Evolutionary conservation across 495 filamentous ascomycete genomes (phyloP).

Genomic region (Haplographium delicatum): DNA sequence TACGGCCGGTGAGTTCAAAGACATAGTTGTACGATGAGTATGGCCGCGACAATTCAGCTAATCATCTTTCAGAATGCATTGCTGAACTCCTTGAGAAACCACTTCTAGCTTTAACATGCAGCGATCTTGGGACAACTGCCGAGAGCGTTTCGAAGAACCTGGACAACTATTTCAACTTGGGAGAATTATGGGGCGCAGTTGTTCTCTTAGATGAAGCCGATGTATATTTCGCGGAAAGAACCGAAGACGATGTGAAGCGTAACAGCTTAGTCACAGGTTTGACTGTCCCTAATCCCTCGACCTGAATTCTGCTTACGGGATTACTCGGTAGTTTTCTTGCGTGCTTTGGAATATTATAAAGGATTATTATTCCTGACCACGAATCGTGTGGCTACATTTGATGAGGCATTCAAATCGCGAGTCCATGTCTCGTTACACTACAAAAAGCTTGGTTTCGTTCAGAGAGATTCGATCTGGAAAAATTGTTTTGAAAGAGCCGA

Average conservation of each 20-base stretch:
- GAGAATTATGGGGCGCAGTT: constrained; percentile 17
- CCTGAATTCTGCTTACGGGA: no score
- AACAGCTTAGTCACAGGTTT: constrained; percentile 28
- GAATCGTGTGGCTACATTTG: constrained; percentile 27
- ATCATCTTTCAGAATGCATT: constrained; percentile 21
- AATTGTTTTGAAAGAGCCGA: not conserved
- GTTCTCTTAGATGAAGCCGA: constrained; percentile 32
- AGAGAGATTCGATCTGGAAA: not conserved
- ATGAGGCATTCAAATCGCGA: constrained; percentile 29
- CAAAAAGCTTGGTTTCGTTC: constrained; percentile 4
- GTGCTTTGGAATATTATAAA: constrained; percentile 27
- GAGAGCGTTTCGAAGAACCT: constrained; percentile 8
- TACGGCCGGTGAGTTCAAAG: not conserved
- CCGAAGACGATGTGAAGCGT: constrained; percentile 16
- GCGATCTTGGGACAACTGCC: constrained; percentile 18
- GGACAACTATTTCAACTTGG: constrained; percentile 11
- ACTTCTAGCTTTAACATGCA: constrained; percentile 17
- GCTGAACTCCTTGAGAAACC: constrained; percentile 22
- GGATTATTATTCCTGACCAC: constrained; percentile 30
- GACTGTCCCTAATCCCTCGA: no score
- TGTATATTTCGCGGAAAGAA: constrained; percentile 25
- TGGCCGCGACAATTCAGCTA: not conserved
- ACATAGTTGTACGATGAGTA: constrained; percentile 19
- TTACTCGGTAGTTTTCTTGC: constrained; percentile 24
- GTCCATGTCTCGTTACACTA: constrained; percentile 25